These are phyloP conservation scores for Dioscorea cayenensis DNA, from an alignment of 116 monocot species.

Conservation along the genomic window DNA sequence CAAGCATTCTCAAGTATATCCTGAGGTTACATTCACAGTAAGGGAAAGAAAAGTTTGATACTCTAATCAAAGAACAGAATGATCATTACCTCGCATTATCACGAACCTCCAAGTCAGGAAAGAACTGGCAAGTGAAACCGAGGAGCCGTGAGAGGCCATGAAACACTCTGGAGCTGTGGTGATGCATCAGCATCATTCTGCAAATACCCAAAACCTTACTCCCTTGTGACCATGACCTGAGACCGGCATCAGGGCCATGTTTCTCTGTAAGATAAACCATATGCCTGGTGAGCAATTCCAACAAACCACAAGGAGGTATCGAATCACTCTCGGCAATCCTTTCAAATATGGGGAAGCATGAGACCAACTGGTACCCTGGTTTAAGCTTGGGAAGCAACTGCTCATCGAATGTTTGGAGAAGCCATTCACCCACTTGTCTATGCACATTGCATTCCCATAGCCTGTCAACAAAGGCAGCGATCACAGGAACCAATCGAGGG, in stretches of 20 bases:
- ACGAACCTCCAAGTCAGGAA: conserved; percentile 88
- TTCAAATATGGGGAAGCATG: conserved; percentile 80
- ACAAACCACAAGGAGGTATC: conserved; percentile 50
- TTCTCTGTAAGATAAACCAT: conserved; percentile 54
- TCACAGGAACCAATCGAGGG: conserved; percentile 51
- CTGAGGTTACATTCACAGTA: conserved; percentile 14
- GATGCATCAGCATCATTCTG: conserved; percentile 52
- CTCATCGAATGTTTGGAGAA: conserved; percentile 73
- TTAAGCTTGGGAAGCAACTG: conserved; percentile 61
- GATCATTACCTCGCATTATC: conserved; percentile 79
- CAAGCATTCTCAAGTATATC: conserved; percentile 80
- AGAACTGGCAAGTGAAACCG: conserved; percentile 60
- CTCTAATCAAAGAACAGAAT: neutral
- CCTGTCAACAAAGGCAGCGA: conserved; percentile 58
- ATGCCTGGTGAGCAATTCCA: conserved; percentile 56
- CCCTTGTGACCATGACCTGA: conserved; percentile 77
- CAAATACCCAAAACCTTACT: conserved; percentile 82
- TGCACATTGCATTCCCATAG: conserved; percentile 44
- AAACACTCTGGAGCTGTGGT: conserved; percentile 76
- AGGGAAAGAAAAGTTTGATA: neutral
- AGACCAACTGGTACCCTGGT: conserved; percentile 28
- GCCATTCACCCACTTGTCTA: conserved; percentile 30
- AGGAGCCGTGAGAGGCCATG: conserved; percentile 52
- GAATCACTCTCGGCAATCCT: conserved; percentile 59
- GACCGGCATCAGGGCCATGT: conserved; percentile 55